Conservation (phyloP, 2,329 filamentous ascomycete genomes). For the Diaporthe caulivora region DNA sequence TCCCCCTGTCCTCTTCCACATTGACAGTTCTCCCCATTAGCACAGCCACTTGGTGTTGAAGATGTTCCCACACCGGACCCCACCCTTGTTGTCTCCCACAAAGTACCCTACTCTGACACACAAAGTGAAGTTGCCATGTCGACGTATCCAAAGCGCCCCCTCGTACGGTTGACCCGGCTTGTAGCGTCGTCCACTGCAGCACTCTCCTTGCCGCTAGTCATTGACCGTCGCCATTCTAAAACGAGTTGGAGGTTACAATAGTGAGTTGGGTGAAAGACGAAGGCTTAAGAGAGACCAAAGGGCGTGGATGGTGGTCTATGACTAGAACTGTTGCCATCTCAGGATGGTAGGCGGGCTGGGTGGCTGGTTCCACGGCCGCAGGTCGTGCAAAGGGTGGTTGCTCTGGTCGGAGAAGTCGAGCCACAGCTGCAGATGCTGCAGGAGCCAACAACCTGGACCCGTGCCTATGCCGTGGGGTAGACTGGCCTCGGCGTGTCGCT, state of each 20-base stretch:
- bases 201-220: background rate
- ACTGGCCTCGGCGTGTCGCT: conserved; percentile 28
- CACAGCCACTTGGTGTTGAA: background rate
- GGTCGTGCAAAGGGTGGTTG: background rate
- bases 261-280: background rate
- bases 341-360: background rate
- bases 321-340: background rate
- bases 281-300: background rate
- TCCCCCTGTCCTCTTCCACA: background rate
- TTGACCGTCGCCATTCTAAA: background rate
- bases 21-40: background rate
- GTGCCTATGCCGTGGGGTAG: conserved; percentile 15
- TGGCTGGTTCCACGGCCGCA: background rate
- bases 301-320: no score
- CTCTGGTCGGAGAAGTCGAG: background rate
- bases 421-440: background rate
- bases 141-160: background rate
- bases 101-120: background rate
- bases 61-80: background rate
- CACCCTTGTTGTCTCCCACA: background rate
- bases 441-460: background rate
- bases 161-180: background rate
- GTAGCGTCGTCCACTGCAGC: background rate
- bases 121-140: background rate
- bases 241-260: background rate